Base-by-base conservation (phyloP, 257 asterid genomes). In the Parsonsia alboflavescens region DNA sequence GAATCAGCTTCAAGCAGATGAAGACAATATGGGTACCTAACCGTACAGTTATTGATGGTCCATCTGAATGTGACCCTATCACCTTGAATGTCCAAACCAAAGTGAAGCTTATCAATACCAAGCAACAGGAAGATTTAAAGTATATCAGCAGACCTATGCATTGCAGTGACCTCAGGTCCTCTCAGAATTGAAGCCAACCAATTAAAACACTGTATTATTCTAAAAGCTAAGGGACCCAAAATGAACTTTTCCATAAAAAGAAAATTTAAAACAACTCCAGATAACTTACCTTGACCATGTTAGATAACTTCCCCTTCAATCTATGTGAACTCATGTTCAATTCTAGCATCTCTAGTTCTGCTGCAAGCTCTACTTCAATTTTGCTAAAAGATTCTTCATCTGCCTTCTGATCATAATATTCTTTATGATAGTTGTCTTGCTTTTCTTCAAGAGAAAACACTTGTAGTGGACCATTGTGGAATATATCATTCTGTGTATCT, bases 291-390 rank as follows among this genome's bases (percentile, higher is more conserved):
- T n/a, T n/a, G n/a, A n/a, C n/a, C n/a, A n/a, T n/a, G n/a, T n/a
- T n/a, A n/a, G n/a, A n/a, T 19, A 82, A 70, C 73, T 85, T 88
- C 54, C 80, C 81, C 70, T 80, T 86, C 86, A 90, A 74, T 54
- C 79, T 86, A 71, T 87, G 68, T 0, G 93, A 83, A 66, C 74
- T 85, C 73, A 92, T 87, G 80, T 77, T 92, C 24, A 88, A 77
- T 81, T 88, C 97, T 86, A 94, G 77, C 82, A 86, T 92, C 85
- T 92, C 91, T 76, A 92, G 81, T 80, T 94, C 99, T 11, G 96
- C 98, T 87, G 90, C 96, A 76, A 94, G 99, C 89, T 92, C 99
- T 50, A 96, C 97, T 89, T 90, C 99, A 69, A 94, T 92, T 80
- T 80, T 83, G 78, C 90, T 85, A 76, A 87, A 81, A 42, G 96